phyloP scores from a whole-genome alignment of 495 filamentous ascomycete genomes.

The Tuber aestivum region DNA sequence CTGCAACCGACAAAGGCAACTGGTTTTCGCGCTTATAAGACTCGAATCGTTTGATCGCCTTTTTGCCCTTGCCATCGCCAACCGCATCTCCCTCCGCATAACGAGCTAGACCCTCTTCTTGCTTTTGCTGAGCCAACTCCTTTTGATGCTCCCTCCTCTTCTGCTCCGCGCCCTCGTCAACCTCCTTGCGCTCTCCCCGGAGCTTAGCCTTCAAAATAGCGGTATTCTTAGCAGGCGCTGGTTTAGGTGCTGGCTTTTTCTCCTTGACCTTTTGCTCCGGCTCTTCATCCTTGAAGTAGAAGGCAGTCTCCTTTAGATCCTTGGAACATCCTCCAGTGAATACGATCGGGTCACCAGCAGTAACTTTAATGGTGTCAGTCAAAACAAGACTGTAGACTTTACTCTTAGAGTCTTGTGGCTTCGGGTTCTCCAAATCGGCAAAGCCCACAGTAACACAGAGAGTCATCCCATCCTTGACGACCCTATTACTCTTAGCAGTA shows the following conservation, averaged over 20 bases:
- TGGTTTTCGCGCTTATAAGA: slow-evolving; percentile 99
- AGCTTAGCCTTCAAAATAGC: slow-evolving; percentile 82
- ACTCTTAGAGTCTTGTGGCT: slow-evolving; percentile 76
- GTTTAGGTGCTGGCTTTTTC: slow-evolving; percentile 73
- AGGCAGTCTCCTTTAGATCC: slow-evolving; percentile 85
- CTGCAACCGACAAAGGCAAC: slow-evolving; percentile 72
- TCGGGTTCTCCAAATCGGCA: slow-evolving; percentile 74
- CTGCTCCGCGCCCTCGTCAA: slow-evolving; percentile 84
- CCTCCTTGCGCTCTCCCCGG: slow-evolving; percentile 79
- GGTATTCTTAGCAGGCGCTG: slow-evolving; percentile 75
- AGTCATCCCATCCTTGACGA: slow-evolving; percentile 94
- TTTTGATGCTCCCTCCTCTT: slow-evolving; percentile 88
- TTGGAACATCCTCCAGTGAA: slow-evolving; percentile 89
- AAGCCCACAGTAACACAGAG: slow-evolving; percentile 82
- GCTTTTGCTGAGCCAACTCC: slow-evolving; percentile 78
- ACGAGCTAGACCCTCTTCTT: slow-evolving; percentile 73
- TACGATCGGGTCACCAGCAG: slow-evolving; percentile 65
- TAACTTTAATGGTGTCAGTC: slow-evolving; percentile 87
- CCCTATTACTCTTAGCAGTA: slow-evolving; percentile 73
- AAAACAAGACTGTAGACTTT: slow-evolving; percentile 82
- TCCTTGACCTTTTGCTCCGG: slow-evolving; percentile 69
- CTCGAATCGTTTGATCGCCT: slow-evolving; percentile 97
- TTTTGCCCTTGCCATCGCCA: slow-evolving; percentile 81
- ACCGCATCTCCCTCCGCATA: slow-evolving; percentile 68
- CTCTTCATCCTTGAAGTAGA: slow-evolving; percentile 93